phyloP scores from a whole-genome alignment of 2,329 filamentous ascomycete genomes.

The Domatiomyces catenatus region DNA sequence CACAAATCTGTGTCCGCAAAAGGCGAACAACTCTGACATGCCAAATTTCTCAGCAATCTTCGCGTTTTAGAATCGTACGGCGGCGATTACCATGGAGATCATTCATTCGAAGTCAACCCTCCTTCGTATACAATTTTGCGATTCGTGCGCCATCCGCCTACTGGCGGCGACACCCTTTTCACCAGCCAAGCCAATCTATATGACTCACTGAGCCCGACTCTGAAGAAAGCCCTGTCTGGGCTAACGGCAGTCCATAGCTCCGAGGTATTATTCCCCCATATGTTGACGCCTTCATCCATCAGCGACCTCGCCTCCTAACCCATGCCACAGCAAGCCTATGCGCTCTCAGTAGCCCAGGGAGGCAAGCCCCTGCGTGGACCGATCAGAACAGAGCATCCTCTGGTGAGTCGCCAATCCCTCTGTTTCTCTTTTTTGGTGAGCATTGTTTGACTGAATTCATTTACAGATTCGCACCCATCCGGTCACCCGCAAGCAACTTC shows the following conservation, averaged over 20 bases:
- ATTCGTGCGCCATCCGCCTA: constrained; percentile 11
- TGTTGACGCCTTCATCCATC: constrained; percentile 5
- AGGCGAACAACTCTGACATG: not conserved
- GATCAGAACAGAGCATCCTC: constrained; percentile 11
- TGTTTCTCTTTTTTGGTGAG: too few species aligned
- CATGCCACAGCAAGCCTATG: too few species aligned
- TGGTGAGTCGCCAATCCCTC: constrained; percentile 3
- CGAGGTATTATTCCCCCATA: not conserved
- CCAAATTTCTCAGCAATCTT: constrained; percentile 8
- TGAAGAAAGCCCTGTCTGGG: constrained; percentile 14
- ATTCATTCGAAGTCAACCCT: constrained; percentile 17
- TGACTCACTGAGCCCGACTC: constrained; percentile 17
- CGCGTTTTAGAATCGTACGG: constrained; percentile 10
- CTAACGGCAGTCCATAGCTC: constrained; percentile 16
- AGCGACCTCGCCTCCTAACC: too few species aligned
- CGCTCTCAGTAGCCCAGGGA: constrained; percentile 10
- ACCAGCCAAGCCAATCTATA: constrained; percentile 17
- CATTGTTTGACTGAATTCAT: too few species aligned
- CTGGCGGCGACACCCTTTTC: constrained; percentile 17
- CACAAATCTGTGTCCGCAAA: too few species aligned
- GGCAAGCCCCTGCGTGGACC: constrained; percentile 12
- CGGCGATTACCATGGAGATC: constrained; percentile 16
- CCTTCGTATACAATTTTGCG: constrained; percentile 16
- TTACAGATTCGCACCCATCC: constrained; percentile 13
- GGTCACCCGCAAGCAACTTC: constrained; percentile 15